Conservation (phyloP, 192 early-diverging fungal species). For the Backusella luteola region DNA sequence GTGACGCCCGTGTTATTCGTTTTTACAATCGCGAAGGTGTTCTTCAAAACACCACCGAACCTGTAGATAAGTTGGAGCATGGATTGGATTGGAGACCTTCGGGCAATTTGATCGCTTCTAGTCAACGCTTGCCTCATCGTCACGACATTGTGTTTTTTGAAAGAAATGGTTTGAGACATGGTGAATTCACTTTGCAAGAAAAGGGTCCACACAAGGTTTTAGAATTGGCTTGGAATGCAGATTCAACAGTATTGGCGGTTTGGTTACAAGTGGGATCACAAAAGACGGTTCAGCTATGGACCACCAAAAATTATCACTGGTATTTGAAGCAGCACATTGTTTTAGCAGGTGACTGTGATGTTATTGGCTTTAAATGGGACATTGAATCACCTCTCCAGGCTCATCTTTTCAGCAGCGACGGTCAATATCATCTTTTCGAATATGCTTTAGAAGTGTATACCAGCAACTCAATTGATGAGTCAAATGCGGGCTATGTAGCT, state of each 20-base stretch:
- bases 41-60: slow-evolving; percentile 81
- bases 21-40: slow-evolving; percentile 86
- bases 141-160: slow-evolving; percentile 95
- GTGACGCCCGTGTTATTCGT: slow-evolving; percentile 63
- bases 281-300: slow-evolving; percentile 79
- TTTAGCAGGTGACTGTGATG: slow-evolving; percentile 34
- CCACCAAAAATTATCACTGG: slow-evolving; percentile 95
- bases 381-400: slow-evolving; percentile 64
- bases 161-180: slow-evolving; percentile 91
- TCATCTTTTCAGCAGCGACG: slow-evolving; percentile 54
- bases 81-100: slow-evolving; percentile 80
- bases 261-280: slow-evolving; percentile 44
- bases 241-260: slow-evolving; percentile 85
- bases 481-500: slow-evolving; percentile 59
- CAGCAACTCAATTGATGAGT: slow-evolving; percentile 34
- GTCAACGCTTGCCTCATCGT: slow-evolving; percentile 69
- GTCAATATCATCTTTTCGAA: slow-evolving; percentile 38
- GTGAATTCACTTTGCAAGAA: slow-evolving; percentile 83
- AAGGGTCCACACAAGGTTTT: slow-evolving; percentile 42
- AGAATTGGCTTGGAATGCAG: slow-evolving; percentile 82
- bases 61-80: slow-evolving; percentile 75
- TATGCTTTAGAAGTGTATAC: slow-evolving; percentile 43
- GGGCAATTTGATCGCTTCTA: slow-evolving; percentile 82
- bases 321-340: slow-evolving; percentile 89
- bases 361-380: slow-evolving; percentile 78